These are phyloP conservation scores for Epichloe bromicola DNA, from an alignment of 2,329 filamentous ascomycete species.

Conservation along the genomic window DNA sequence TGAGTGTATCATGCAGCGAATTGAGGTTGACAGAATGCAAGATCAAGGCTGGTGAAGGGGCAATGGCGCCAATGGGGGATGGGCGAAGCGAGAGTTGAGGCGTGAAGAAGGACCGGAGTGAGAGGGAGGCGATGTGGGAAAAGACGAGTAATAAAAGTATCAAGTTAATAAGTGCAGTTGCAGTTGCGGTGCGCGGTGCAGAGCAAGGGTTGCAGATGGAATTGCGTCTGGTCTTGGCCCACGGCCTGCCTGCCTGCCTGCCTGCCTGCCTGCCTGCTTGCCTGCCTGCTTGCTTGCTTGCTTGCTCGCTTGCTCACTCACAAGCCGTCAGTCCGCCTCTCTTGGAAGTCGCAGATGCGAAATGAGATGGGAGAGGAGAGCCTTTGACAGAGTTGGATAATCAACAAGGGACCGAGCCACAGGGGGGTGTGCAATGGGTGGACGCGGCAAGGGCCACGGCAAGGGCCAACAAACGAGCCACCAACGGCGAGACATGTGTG, in stretches of 20 bases:
- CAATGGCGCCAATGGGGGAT: constrained; percentile 39
- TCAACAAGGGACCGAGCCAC: background rate
- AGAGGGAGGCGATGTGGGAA: constrained; percentile 2
- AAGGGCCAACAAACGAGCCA: constrained; percentile 23
- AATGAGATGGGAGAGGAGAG: background rate
- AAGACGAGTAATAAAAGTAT: constrained; percentile 6
- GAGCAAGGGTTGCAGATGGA: constrained; percentile 1
- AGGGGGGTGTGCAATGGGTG: background rate
- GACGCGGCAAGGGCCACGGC: background rate
- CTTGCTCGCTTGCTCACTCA: background rate
- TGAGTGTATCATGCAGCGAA: background rate
- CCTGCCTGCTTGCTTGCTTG: background rate
- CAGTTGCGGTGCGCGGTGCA: background rate
- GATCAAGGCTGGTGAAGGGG: constrained; percentile 21
- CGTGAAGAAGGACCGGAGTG: background rate
- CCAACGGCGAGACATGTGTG: constrained; percentile 47
- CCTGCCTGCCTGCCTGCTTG: background rate
- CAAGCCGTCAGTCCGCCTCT: background rate
- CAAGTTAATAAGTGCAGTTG: background rate
- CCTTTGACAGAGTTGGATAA: background rate
- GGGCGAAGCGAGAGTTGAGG: constrained; percentile 13
- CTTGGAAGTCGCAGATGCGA: background rate
- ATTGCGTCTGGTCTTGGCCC: background rate
- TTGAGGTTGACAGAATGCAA: constrained; percentile 1
- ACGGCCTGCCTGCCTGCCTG: background rate